Conservation (phyloP, 345 rosid species). For the Ricinus communis region DNA sequence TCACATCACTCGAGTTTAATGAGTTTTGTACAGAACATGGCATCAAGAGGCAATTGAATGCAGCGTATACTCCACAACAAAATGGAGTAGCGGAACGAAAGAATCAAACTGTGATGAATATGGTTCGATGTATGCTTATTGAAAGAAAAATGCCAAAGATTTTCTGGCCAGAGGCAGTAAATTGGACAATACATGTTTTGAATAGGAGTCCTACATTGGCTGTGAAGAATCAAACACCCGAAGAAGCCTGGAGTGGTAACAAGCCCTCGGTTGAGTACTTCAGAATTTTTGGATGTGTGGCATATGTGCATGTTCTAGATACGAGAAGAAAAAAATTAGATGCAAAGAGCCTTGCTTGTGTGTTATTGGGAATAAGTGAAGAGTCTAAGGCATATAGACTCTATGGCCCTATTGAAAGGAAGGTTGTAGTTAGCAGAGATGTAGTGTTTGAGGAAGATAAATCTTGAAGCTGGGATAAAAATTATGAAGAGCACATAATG, state of each 20-base stretch:
- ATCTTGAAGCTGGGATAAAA: not conserved
- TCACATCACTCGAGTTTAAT: not conserved
- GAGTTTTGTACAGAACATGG: not conserved
- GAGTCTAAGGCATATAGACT: constrained; percentile 13
- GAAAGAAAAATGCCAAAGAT: no score
- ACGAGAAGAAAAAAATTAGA: constrained; percentile 10
- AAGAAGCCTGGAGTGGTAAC: no score
- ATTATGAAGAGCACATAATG: not conserved
- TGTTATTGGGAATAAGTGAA: constrained; percentile 12
- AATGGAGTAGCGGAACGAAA: no score
- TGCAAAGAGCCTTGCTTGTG: constrained; percentile 4
- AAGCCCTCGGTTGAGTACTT: no score
- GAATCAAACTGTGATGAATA: no score
- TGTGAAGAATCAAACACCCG: no score
- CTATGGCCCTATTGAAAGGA: not conserved
- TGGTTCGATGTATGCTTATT: no score
- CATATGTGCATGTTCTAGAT: constrained; percentile 9
- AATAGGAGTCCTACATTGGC: no score
- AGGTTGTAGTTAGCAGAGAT: constrained; percentile 1
- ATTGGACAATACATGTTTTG: no score
- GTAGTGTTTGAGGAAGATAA: constrained; percentile 2
- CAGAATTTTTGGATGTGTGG: not conserved
- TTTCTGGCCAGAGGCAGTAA: no score
- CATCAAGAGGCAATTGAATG: no score
- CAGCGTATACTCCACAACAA: no score